Evolutionary conservation across 306 rosid species (phyloP), one percentile per base, ranked within the genome.

Genomic region (Dryas octopetala): DNA sequence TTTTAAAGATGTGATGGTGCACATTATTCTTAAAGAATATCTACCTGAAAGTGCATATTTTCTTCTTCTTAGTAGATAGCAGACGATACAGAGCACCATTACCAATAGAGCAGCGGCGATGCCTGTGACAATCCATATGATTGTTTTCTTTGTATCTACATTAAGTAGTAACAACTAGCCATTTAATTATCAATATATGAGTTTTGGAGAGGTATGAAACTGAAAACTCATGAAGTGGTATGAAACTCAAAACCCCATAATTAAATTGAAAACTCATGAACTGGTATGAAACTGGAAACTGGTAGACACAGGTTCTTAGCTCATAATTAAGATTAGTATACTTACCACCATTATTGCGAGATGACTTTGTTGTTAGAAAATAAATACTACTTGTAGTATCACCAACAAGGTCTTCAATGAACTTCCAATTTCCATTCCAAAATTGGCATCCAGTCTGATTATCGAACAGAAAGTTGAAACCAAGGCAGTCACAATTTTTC

Each of bases 401-500:
- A 11, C 44, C 12, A 58, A 11, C 0, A 1, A 58, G 11, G 14
- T 9, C 62, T 58, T 9, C 3, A 8, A 19, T 58, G 38, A 65
- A 45, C 50, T 8, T 4, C 52, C 16, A 65, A 4, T 65, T 26
- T 26, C 41, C 71, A 23, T 1, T 48, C 71, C 71, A 80, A 71
- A 63, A 71, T 41, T 0, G 12, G 9, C 80, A 76, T 68, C 80
- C 68, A 3, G 75, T 76, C 1, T 5, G 32, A 73, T 66, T 47
- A 5, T 0, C 3, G 62, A 62, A 2, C 1, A 0, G 16, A 28
- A 0, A 1, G 7, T 0, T 0, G 32, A 40, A 83, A 9, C 77
- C 86, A 12, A 12, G 52, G 15, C 86, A 75, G 28, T 9, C 14
- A 74, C 68, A 78, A 6, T 65, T 44, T 15, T 47, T 49, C 82